A percentile compares a stretch with the other conserved stretches of the same genome.
These are phyloP conservation scores for Verticillium isaacii DNA, from an alignment of 2,329 filamentous ascomycete genomes.

Conservation along the genomic window DNA sequence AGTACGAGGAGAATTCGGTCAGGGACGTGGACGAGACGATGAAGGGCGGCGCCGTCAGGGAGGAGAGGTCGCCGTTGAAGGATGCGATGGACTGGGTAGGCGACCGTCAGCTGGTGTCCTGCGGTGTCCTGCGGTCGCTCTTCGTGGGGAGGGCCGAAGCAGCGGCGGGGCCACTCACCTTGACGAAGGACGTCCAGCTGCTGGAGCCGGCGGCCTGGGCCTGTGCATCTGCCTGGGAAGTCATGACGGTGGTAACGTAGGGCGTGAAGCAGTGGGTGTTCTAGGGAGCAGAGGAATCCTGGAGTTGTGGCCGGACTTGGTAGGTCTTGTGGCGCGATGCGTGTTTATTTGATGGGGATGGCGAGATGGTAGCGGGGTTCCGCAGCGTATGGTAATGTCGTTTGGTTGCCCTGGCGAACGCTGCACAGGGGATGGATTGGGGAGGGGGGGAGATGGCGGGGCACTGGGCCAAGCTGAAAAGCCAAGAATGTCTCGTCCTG, in stretches of 20 bases:
- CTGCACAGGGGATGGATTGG: neutral
- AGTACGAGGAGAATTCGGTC: conserved; percentile 78
- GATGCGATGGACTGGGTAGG: conserved; percentile 64
- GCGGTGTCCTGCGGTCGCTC: neutral
- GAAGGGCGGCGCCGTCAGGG: conserved; percentile 76
- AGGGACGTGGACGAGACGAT: conserved; percentile 75
- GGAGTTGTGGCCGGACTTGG: neutral
- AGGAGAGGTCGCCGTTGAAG: conserved; percentile 78
- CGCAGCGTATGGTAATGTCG: neutral
- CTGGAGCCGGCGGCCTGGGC: neutral
- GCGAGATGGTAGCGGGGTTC: neutral
- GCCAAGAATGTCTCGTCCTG: neutral
- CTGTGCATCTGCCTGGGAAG: neutral
- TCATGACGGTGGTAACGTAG: neutral
- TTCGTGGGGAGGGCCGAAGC: neutral
- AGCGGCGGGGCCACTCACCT: neutral
- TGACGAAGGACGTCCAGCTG: conserved; percentile 3
- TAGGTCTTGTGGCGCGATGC: neutral
- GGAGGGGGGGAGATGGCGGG: neutral
- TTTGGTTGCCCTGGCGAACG: neutral
- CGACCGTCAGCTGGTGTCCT: conserved; percentile 1
- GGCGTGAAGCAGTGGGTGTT: neutral
- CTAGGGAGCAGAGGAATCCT: neutral
- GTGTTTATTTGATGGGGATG: neutral
- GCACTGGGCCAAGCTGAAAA: neutral